Evolutionary conservation across 1,284 basidiomycete genomes (phyloP).

Genomic region (Trichosporon sp.): DNA sequence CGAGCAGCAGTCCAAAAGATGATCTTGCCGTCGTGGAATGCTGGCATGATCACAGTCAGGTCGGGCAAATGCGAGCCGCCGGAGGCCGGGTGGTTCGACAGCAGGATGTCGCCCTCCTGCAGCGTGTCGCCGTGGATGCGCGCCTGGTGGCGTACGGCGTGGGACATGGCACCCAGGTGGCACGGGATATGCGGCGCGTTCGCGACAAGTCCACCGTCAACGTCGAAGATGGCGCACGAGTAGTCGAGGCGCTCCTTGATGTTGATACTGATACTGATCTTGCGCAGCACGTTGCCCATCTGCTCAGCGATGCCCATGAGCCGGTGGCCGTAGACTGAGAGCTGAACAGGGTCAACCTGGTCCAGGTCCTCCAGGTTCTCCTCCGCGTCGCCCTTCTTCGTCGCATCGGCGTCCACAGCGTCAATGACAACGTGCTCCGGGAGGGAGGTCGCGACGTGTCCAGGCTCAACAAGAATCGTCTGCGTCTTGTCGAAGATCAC

Average conservation of each 20-base stretch:
- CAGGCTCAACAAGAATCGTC: conserved; percentile 41
- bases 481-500: conserved; percentile 44
- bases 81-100: conserved; percentile 53
- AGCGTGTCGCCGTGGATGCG: conserved; percentile 32
- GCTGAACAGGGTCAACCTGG: conserved; percentile 52
- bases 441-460: conserved; percentile 26
- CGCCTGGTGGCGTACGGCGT: conserved; percentile 39
- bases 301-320: conserved; percentile 53
- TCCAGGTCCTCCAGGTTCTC: conserved; percentile 22
- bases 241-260: conserved; percentile 46
- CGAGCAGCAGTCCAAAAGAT: conserved; percentile 44
- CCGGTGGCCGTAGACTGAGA: conserved; percentile 55
- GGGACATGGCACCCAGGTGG: conserved; percentile 42
- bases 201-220: conserved; percentile 52
- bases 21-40: conserved; percentile 40
- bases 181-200: conserved; percentile 52
- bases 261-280: conserved; percentile 51
- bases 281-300: conserved; percentile 53
- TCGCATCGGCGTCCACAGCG: conserved; percentile 25
- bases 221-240: conserved; percentile 52
- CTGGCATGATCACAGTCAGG: conserved; percentile 49
- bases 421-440: conserved; percentile 37
- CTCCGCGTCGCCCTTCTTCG: conserved; percentile 8
- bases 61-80: conserved; percentile 55
- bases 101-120: conserved; percentile 50